Base-by-base conservation (phyloP, 2,329 filamentous ascomycete genomes). In the Cordyceps pruinosa region DNA sequence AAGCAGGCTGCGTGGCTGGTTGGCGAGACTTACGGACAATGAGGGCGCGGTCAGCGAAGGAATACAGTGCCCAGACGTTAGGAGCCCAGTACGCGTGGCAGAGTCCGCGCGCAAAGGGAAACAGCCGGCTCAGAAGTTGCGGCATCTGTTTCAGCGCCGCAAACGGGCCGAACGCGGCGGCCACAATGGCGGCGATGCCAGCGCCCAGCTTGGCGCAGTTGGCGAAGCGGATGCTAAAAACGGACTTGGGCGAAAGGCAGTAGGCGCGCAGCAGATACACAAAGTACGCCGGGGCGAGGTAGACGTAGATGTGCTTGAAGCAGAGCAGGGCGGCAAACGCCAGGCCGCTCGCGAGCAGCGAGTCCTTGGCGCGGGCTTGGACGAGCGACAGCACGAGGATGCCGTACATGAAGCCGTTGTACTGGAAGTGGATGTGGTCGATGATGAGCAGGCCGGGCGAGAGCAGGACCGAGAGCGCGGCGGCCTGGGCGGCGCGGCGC, bases 81-180 rank as follows among this genome's bases (percentile, higher is more conserved):
- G 94, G 92, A 13, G 94, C 94, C 94, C 94, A 99, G 71, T 99
- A 99, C 1, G 94, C 94, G 75, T 99, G 94, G 69, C 93, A 97
- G 5, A 99, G 77, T 0, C 94, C 94, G 59, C 94, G 81, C 1
- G 91, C 91, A 70, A 99, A 99, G 0, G 94, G 94, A 66, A 99
- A 99, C 9, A 99, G 76, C 35, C 94, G 82, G 67, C 85, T 87
- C 59, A 94, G 73, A 23, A 99, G 77, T 73, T 97, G 94, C 13
- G 87, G 82, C 17, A 96, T 82, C 72, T 97, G 94, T 9, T 83
- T 84, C 83, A 87, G 87, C 59, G 85, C 78, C 4, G 81, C 85
- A 72, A 97, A 99, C 0, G 94, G 94, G 0, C 90, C 94, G 70
- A 99, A 95, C 0, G 92, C 91, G n/a, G 82, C 75, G 4, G 76